Percentiles rank a stretch among this genome's conserved stretches.
These are phyloP conservation scores for Pyricularia grisea DNA, from an alignment of 2,329 filamentous ascomycete species.

Conservation along the genomic window DNA sequence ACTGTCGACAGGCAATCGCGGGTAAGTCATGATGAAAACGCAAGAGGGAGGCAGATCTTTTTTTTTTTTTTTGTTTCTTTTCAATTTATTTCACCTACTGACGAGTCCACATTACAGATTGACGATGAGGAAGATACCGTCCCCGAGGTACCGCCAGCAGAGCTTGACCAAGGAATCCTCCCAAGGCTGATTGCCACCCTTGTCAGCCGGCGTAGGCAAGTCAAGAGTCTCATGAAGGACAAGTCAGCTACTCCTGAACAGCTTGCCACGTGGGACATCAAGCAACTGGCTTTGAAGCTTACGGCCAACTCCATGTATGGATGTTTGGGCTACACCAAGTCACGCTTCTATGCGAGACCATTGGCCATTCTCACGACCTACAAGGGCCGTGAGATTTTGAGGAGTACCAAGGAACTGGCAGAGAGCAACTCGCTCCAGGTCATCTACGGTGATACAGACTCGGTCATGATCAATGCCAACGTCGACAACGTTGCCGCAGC, in stretches of 20 bases:
- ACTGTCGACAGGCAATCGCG: constrained; percentile 73
- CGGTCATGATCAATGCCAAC: constrained; percentile 99
- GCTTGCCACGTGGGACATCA: constrained; percentile 93
- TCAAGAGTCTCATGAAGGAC: constrained; percentile 96
- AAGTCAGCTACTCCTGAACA: constrained; percentile 79
- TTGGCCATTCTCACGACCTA: constrained; percentile 92
- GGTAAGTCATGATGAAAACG: constrained; percentile 36
- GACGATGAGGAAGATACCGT: constrained; percentile 74
- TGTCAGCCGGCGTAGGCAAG: constrained; percentile 78
- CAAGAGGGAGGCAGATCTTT: background rate
- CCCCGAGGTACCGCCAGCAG: constrained; percentile 66
- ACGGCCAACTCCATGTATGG: constrained; percentile 99
- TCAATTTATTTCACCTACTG: background rate
- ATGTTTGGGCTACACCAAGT: constrained; percentile 93
- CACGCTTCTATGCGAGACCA: constrained; percentile 92
- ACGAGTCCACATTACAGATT: background rate
- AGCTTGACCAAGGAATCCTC: constrained; percentile 74
- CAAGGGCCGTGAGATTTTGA: constrained; percentile 94
- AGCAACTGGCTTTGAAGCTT: constrained; percentile 90
- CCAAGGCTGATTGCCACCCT: constrained; percentile 87
- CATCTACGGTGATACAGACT: constrained; percentile 98
- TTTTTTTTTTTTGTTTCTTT: too few species aligned
- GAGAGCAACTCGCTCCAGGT: constrained; percentile 87
- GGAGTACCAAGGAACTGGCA: constrained; percentile 90
- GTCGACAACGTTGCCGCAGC: constrained; percentile 88